phyloP scores from a whole-genome alignment of 2,329 filamentous ascomycete species.

The Alternaria solani region DNA sequence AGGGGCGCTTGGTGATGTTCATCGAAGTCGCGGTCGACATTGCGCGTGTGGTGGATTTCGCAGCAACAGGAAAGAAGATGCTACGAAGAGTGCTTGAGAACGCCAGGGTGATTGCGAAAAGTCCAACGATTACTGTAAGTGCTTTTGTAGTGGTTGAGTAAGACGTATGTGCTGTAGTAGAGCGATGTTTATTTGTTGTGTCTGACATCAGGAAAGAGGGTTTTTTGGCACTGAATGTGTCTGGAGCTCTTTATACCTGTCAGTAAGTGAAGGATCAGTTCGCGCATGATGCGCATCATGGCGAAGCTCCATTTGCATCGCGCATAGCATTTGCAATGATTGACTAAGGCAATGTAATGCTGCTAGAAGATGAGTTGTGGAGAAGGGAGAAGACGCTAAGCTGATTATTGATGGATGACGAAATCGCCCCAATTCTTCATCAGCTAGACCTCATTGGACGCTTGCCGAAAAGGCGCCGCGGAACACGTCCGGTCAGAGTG shows the following conservation, averaged over 20 bases:
- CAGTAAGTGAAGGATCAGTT: constrained; percentile 29
- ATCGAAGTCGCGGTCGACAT: constrained; percentile 53
- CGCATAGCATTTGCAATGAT: constrained; percentile 44
- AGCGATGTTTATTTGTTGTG: constrained; percentile 28
- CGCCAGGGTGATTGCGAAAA: constrained; percentile 57
- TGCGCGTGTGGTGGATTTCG: constrained; percentile 44
- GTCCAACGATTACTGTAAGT: constrained; percentile 39
- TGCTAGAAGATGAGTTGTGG: constrained; percentile 8
- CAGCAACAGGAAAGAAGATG: constrained; percentile 45
- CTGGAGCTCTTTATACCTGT: constrained; percentile 39
- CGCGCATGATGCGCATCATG: constrained; percentile 31
- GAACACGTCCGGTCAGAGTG: constrained; percentile 1
- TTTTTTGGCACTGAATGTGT: constrained; percentile 13
- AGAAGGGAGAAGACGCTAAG: constrained; percentile 1
- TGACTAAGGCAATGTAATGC: constrained; percentile 40
- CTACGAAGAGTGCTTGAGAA: constrained; percentile 52
- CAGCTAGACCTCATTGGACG: constrained; percentile 36
- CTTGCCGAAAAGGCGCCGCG: constrained; percentile 16
- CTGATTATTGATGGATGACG: constrained; percentile 47
- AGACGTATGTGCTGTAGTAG: constrained; percentile 23
- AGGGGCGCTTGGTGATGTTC: constrained; percentile 78
- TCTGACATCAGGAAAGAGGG: constrained; percentile 41
- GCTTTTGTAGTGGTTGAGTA: constrained; percentile 35
- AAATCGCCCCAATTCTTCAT: constrained; percentile 20
- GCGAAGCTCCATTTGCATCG: constrained; percentile 31